A percentile compares a stretch with the other conserved stretches of the same genome.
Evolutionary conservation across 2,329 filamentous ascomycete genomes (phyloP).

Genomic region (Metarhizium album): DNA sequence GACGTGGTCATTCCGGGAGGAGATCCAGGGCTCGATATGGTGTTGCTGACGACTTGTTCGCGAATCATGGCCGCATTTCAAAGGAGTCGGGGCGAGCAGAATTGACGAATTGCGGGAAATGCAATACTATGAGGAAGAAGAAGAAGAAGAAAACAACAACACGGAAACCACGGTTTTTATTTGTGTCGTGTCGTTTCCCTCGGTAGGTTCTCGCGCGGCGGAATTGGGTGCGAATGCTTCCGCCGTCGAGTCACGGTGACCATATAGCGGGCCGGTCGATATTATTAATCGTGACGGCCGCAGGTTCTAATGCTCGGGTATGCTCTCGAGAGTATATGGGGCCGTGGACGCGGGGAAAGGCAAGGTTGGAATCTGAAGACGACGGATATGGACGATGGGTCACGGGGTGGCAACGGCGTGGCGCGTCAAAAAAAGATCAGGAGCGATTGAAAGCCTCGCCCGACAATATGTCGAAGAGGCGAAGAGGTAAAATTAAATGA

Average conservation of each 20-base stretch:
- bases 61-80: conserved; percentile 27
- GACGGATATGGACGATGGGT: not conserved
- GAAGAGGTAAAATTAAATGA: not conserved
- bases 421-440: not conserved
- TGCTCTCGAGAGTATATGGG: not conserved
- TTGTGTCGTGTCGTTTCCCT: not conserved
- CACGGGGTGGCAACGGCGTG: not conserved
- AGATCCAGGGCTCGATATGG: conserved; percentile 24
- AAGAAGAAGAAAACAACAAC: no score
- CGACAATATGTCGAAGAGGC: not conserved
- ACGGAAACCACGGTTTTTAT: no score
- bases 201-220: not conserved
- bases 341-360: not conserved
- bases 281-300: not conserved
- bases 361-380: not conserved
- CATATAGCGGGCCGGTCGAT: not conserved
- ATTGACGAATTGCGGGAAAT: not conserved
- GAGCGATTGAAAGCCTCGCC: not conserved
- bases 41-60: conserved; percentile 16
- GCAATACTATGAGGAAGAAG: no score
- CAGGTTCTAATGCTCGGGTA: not conserved
- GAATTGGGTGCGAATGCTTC: not conserved
- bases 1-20: conserved; percentile 60
- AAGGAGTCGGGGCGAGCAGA: not conserved
- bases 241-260: not conserved